Evolutionary conservation across 495 filamentous ascomycete genomes (phyloP), one percentile per base, ranked within the genome.

Genomic region (Chlorociboria aeruginascens): DNA sequence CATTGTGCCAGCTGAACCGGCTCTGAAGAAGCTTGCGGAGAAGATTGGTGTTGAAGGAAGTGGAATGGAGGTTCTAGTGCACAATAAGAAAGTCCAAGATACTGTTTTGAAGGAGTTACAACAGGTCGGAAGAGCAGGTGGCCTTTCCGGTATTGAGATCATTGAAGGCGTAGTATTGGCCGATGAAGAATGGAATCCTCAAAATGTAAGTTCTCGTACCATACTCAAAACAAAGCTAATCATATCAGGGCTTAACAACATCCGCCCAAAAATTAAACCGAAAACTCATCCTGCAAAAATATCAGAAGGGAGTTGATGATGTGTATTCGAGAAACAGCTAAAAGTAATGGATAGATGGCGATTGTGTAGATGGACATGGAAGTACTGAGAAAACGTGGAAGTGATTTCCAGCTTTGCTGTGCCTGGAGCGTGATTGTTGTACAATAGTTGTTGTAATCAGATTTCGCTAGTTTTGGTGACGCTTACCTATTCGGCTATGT

Each of bases 181-280:
- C 1, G 89, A 95, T 53, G 90, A 98, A 65, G 92, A 98, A 63
- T 98, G 92, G 92, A 96, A 84, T 25, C 85, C 92, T 43, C 84
- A 93, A 45, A 97, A 94, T 67, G 90, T 94, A 73, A 80, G 88
- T 73, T 9, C 31, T 28, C 8, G 10, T 38, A 29, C 48, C 7
- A 17, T 34, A 10, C 29, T 31, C 34, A 13, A 32, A 3, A 32
- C 1, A 49, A 39, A 7, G 50, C 17, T 48, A 50, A 61, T 66
- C 56, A 69, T 50, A 44, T 13, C 52, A 86, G 82, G 64, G 65
- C 48, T 59, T 86, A 14, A 74, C 79, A 10, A 87, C 83, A 7
- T 79, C 81, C 3, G 83, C 83, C n/a, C 81, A 85, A 64, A 88
- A 86, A 67, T 66, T 86, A 33, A 85, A 86, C 66, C 74, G 83